Evolutionary conservation across 306 rosid species (phyloP).

Genomic region (Quercus cerris): DNA sequence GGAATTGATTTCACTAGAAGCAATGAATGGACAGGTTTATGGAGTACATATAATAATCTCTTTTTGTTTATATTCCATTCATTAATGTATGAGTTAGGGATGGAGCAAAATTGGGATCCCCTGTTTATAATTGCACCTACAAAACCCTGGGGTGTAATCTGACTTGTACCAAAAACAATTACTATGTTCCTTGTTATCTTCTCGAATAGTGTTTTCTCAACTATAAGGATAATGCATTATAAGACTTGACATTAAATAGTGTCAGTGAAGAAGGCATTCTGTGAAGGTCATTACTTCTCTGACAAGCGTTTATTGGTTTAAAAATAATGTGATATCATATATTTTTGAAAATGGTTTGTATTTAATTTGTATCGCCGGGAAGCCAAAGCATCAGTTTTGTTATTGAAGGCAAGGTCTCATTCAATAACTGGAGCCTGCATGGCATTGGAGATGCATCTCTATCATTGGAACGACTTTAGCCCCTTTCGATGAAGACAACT

Average conservation of each 20-base stretch:
- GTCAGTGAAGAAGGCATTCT: neutral
- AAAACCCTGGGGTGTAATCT: too few species aligned
- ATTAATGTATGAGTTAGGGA: too few species aligned
- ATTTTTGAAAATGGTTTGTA: constrained; percentile 1
- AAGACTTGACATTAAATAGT: neutral
- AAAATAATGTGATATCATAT: neutral
- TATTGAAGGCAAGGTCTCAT: constrained; percentile 35
- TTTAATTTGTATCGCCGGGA: constrained; percentile 5
- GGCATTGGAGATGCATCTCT: constrained; percentile 51
- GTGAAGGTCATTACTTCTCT: neutral
- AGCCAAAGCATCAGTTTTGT: constrained; percentile 16
- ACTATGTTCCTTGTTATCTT: too few species aligned
- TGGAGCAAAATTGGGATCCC: too few species aligned
- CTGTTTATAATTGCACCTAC: too few species aligned
- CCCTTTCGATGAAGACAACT: constrained; percentile 85
- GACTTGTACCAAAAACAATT: too few species aligned
- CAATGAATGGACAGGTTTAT: too few species aligned
- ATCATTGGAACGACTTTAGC: constrained; percentile 82
- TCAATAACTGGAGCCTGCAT: constrained; percentile 72
- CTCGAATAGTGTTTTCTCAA: too few species aligned
- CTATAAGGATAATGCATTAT: neutral
- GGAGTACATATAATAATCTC: too few species aligned
- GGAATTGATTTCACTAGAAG: too few species aligned
- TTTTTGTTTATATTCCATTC: too few species aligned
- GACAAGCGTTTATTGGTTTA: neutral